Evolutionary conservation across 208 protist species (phyloP), one percentile per base, ranked within the genome.

Genomic region (Crithidia sp.): DNA sequence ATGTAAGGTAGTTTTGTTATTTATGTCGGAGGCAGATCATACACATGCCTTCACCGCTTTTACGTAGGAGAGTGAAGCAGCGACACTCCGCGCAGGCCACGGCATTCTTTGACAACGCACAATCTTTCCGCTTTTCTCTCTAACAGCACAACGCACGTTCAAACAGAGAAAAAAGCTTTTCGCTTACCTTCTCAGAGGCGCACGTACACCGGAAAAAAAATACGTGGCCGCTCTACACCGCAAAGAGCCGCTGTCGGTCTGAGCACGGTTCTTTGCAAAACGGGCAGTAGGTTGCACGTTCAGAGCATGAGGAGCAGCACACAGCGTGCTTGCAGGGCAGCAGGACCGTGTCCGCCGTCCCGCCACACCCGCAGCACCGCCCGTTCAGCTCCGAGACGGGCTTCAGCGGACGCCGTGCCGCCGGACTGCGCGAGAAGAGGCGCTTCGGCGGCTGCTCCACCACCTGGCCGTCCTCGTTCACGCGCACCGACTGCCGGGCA

Each of bases 271-370:
- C 64, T 14, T 89, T 83, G 78, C 84, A 89, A 55, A 85, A 82
- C 0, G 84, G 84, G 61, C 84, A 89, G 60, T 74, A 76, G 2
- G 74, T 74, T 12, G 84, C 84, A 17, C 76, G 74, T 8, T 72
- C 77, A 0, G 74, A 81, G 47, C 84, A 89, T 16, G 62, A 57
- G 53, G 52, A 77, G 75, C 84, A 89, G 69, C 84, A 89, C 7
- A 86, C 81, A 36, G 81, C 84, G 58, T 89, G 84, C 44, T 72
- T 74, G 74, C 84, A 89, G 39, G 84, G 84, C 5, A 89, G 63
- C 40, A 89, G 62, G 12, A 89, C 77, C 19, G 72, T 77, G 60
- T 89, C 73, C 7, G 84, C 84, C 36, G 79, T 69, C 16, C 64
- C 61, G 17, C 81, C 81, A 41, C 84, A 89, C 12, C 84, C 84